These are phyloP conservation scores for Trichosporon faecale DNA, from an alignment of 1,284 basidiomycete species.

Conservation along the genomic window DNA sequence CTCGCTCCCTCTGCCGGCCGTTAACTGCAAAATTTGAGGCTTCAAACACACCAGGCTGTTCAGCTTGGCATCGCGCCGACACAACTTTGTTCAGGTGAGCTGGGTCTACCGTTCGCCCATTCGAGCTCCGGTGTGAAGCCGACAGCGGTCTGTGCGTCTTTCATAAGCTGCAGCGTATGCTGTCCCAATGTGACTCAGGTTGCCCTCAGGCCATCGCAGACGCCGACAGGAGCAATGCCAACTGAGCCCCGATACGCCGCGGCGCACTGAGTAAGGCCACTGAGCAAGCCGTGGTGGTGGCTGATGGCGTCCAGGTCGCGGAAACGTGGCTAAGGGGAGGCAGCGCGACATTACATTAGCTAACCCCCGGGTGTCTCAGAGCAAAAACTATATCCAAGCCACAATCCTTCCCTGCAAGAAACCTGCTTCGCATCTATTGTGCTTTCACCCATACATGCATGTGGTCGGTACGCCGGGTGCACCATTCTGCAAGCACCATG, in stretches of 20 bases:
- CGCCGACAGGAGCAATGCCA: neutral
- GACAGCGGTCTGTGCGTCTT: neutral
- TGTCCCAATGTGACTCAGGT: neutral
- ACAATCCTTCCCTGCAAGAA: neutral
- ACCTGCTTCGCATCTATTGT: neutral
- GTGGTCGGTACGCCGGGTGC: too few species aligned
- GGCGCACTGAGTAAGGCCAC: neutral
- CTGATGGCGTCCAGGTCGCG: neutral
- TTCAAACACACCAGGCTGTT: neutral
- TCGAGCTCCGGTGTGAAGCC: neutral
- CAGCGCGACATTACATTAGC: neutral
- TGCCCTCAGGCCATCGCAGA: neutral
- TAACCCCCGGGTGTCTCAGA: neutral
- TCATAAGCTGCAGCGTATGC: neutral
- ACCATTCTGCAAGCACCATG: neutral
- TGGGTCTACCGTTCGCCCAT: neutral
- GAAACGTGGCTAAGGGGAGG: neutral
- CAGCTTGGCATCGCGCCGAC: neutral
- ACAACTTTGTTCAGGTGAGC: neutral
- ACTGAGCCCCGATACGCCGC: neutral
- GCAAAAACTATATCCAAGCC: conserved; percentile 5
- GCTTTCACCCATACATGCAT: neutral
- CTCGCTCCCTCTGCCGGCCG: neutral
- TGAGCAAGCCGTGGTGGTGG: neutral
- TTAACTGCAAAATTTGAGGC: neutral